Conservation (phyloP, 1,284 basidiomycete species). For the Hymenochaete sp. region DNA sequence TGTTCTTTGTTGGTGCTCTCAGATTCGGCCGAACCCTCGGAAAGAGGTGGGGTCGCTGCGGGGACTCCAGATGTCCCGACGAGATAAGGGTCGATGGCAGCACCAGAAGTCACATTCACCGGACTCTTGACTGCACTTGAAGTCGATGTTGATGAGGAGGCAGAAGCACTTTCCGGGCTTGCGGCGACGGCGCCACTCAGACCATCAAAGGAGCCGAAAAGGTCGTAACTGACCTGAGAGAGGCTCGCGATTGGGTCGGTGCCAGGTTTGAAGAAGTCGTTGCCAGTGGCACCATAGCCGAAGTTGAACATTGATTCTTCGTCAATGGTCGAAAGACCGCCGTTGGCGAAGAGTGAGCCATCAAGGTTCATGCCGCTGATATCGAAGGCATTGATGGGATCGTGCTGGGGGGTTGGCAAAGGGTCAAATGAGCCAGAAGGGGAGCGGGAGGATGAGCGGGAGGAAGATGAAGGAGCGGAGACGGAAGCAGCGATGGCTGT, state of each 20-base stretch:
- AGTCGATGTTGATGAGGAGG: slow-evolving; percentile 16
- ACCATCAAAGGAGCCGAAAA: slow-evolving; percentile 25
- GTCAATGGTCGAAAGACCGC: slow-evolving; percentile 20
- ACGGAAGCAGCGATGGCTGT: slow-evolving; percentile 19
- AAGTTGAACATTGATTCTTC: slow-evolving; percentile 34
- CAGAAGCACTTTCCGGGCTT: slow-evolving; percentile 17
- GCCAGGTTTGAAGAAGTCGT: slow-evolving; percentile 33
- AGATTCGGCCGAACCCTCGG: no score
- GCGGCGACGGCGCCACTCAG: not conserved
- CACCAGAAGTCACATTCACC: slow-evolving; percentile 20
- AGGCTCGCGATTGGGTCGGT: slow-evolving; percentile 24
- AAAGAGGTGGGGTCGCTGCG: no score
- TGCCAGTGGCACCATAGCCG: slow-evolving; percentile 27
- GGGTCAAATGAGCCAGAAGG: slow-evolving; percentile 27
- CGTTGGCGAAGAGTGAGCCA: not conserved
- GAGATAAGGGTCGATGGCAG: slow-evolving; percentile 47
- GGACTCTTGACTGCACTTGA: slow-evolving; percentile 24
- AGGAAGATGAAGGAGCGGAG: slow-evolving; percentile 27
- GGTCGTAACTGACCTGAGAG: slow-evolving; percentile 32
- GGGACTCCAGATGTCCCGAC: slow-evolving; percentile 40
- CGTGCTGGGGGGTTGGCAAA: slow-evolving; percentile 22
- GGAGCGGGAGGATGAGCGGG: slow-evolving; percentile 28
- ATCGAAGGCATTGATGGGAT: slow-evolving; percentile 25
- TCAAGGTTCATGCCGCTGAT: slow-evolving; percentile 13
- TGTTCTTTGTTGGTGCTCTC: slow-evolving; percentile 22